Evolutionary conservation across 257 asterid species (phyloP).

Genomic region (Scutellaria baicalensis): DNA sequence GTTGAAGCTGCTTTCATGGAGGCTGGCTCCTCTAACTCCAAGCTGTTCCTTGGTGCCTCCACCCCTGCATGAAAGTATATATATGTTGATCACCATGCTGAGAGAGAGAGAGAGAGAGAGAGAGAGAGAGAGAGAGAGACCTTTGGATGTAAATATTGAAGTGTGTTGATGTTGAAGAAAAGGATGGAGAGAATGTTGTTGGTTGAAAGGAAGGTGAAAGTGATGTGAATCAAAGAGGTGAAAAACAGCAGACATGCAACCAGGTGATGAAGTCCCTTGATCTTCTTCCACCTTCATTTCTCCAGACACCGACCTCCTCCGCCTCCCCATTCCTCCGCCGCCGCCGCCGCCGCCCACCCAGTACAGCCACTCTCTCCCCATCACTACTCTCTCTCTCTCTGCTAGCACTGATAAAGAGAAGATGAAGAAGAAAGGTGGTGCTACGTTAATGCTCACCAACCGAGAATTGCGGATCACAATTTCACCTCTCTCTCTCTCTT

Average conservation of each 20-base stretch:
- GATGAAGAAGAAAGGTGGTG: not conserved
- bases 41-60: constrained; percentile 88
- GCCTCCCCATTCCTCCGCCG: not conserved
- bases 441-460: not conserved
- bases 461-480: constrained; percentile 23
- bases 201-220: constrained; percentile 42
- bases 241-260: constrained; percentile 83
- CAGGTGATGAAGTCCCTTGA: constrained; percentile 33
- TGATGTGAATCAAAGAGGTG: constrained; percentile 67
- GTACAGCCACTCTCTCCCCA: constrained; percentile 79
- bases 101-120: not conserved
- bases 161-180: constrained; percentile 19
- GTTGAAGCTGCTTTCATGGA: constrained; percentile 21
- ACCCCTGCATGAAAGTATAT: constrained; percentile 42
- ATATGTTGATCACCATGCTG: too few species aligned
- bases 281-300: not conserved
- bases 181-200: constrained; percentile 21
- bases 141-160: constrained; percentile 25
- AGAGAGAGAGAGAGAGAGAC: constrained; percentile 20
- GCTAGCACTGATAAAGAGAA: not conserved
- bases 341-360: constrained; percentile 43
- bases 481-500: not conserved
- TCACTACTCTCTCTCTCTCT: not conserved
- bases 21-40: constrained; percentile 47
- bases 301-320: constrained; percentile 14